Evolutionary conservation across 345 rosid genomes (phyloP).

Genomic region (Gossypium longicalyx): DNA sequence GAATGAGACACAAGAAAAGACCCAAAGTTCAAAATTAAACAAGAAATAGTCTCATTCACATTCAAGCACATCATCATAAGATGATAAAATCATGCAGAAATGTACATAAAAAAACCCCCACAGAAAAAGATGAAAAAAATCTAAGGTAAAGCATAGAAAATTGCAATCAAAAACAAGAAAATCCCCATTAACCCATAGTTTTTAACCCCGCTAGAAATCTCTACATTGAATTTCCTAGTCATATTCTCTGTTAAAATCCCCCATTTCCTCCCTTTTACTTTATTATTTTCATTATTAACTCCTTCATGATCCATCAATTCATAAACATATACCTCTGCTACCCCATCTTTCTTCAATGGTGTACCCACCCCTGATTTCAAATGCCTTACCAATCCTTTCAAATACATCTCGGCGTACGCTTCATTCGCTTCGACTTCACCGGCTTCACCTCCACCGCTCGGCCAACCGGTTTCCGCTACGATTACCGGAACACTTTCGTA

Average conservation of each 20-base stretch:
- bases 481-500: slow-evolving; percentile 69
- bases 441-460: slow-evolving; percentile 51
- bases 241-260: slow-evolving; percentile 64
- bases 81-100: no score
- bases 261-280: slow-evolving; percentile 49
- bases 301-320: slow-evolving; percentile 61
- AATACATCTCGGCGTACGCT: slow-evolving; percentile 55
- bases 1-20: not conserved
- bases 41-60: not conserved
- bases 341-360: slow-evolving; percentile 81
- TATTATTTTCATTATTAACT: slow-evolving; percentile 44
- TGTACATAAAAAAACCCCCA: not conserved
- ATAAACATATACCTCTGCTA: slow-evolving; percentile 57
- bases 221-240: slow-evolving; percentile 57
- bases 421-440: slow-evolving; percentile 69
- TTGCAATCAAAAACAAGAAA: not conserved
- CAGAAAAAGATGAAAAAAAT: no score
- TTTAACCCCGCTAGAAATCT: slow-evolving; percentile 34
- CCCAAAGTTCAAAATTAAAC: not conserved
- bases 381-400: slow-evolving; percentile 61
- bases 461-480: slow-evolving; percentile 95
- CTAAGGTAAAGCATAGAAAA: not conserved
- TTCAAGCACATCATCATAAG: not conserved
- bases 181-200: slow-evolving; percentile 8
- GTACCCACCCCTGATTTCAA: slow-evolving; percentile 64